Evolutionary conservation across 2,329 filamentous ascomycete genomes (phyloP), one percentile per base, ranked within the genome.

Genomic region (Cadophora sp.): DNA sequence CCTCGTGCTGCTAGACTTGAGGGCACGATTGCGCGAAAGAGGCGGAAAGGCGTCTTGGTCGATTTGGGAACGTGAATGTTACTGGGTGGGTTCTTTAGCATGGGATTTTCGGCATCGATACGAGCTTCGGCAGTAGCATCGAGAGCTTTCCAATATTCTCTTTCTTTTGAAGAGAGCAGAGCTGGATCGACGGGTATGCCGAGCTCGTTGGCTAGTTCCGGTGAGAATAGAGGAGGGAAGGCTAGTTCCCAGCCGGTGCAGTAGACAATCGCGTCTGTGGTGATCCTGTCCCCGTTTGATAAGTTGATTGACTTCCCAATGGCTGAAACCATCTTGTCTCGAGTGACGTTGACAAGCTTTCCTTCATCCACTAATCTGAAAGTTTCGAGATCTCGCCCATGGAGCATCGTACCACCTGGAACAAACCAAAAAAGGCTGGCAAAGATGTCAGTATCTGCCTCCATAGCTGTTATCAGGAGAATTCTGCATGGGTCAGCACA

Each of bases 191-290:
- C 40, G 7, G 64, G 69, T 2, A 70, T 27, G 4, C 66, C 69
- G 12, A 70, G 24, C 4, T 65, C 64, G 26, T 66, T 48, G 27
- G 66, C 61, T 1, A 70, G 61, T 14, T 34, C 16, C 2, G 59
- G 60, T 1, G 63, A 26, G 66, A 68, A 67, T 19, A 70, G 51
- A 6, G 59, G 16, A 2, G 55, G 37, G 4, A 56, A 50, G 0
- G 63, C 43, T 12, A 59, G 19, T 71, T 84, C 82, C 87, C 87
- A 90, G 4, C 88, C 88, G 0, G 86, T 89, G 26, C 83, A 83
- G 71, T 83, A 87, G 67, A 86, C 80, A 3, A 90, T 74, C 0
- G 81, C 81, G 72, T 89, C 85, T 0, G 83, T 80, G 8, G 81
- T 69, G 5, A 89, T 73, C 0, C 68, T 75, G 0, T 80, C 82